phyloP scores from a whole-genome alignment of 2,329 filamentous ascomycete species.

The Trichoderma hamatum region DNA sequence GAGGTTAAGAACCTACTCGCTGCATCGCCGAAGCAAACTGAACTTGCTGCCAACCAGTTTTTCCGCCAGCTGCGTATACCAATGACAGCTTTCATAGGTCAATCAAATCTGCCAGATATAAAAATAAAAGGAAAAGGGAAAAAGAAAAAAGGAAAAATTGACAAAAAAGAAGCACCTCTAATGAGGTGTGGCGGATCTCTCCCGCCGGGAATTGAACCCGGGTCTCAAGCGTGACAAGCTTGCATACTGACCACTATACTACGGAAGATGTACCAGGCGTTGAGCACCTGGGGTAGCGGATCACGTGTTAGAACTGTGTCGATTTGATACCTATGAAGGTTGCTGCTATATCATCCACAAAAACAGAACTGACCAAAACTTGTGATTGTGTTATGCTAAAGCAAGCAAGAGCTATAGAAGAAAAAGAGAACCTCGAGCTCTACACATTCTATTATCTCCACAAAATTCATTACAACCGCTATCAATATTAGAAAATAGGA shows the following conservation, averaged over 20 bases:
- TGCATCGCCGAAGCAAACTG: background rate
- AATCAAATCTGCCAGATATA: background rate
- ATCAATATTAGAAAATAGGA: too few species aligned
- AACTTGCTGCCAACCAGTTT: background rate
- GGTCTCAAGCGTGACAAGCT: slow-evolving; percentile 34
- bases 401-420: too few species aligned
- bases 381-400: too few species aligned
- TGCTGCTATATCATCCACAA: background rate
- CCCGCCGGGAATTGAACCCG: slow-evolving; percentile 34
- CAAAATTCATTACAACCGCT: too few species aligned
- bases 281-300: slow-evolving; percentile 26
- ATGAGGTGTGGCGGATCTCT: slow-evolving; percentile 19
- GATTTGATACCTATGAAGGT: background rate
- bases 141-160: background rate
- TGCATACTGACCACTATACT: slow-evolving; percentile 34
- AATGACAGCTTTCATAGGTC: fast-evolving
- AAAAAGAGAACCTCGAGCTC: too few species aligned
- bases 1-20: background rate
- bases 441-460: too few species aligned
- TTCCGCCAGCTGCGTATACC: background rate
- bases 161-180: background rate
- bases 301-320: background rate
- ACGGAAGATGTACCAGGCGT: slow-evolving; percentile 30
- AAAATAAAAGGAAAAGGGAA: background rate
- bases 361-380: too few species aligned